Conservation (phyloP, 2,329 filamentous ascomycete species). For the Aspergillus melleus region DNA sequence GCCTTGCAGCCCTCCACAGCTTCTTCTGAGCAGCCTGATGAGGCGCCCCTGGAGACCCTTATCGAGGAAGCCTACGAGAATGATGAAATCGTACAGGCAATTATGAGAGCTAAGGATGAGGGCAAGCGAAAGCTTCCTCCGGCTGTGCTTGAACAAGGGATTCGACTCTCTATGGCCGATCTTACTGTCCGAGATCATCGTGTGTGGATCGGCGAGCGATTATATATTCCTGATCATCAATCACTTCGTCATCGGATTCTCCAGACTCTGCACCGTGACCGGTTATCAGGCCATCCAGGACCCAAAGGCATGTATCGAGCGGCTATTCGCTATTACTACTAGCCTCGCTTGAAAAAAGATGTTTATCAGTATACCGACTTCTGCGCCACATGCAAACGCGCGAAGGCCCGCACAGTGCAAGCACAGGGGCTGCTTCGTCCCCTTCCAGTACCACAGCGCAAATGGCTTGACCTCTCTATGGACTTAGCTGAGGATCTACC, state of each 20-base stretch:
- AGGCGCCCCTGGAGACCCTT: background rate
- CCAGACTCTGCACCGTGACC: too few relatives aligned
- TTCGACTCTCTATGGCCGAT: background rate
- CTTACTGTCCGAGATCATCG: too few relatives aligned
- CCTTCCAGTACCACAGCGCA: slow-evolving; percentile 1
- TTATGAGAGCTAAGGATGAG: background rate
- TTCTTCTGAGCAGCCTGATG: background rate
- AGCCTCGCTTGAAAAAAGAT: background rate
- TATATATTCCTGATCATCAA: too few relatives aligned
- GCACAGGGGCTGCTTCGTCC: slow-evolving; percentile 4
- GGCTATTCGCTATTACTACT: background rate
- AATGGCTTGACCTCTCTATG: background rate
- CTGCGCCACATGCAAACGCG: slow-evolving; percentile 2
- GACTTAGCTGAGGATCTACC: background rate
- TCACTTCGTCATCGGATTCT: too few relatives aligned
- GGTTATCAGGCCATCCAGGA: background rate
- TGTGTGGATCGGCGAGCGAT: too few relatives aligned
- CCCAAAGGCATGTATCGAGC: background rate
- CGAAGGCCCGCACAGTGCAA: background rate
- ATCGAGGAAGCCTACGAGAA: background rate
- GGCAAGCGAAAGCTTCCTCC: background rate
- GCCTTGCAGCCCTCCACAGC: too few relatives aligned
- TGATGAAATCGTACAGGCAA: background rate
- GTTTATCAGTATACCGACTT: background rate
- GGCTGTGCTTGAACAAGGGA: background rate